Percentiles rank a stretch among this genome's conserved stretches.
phyloP scores from a whole-genome alignment of 148 eudicot species.

The Chenopodium suecicum region DNA sequence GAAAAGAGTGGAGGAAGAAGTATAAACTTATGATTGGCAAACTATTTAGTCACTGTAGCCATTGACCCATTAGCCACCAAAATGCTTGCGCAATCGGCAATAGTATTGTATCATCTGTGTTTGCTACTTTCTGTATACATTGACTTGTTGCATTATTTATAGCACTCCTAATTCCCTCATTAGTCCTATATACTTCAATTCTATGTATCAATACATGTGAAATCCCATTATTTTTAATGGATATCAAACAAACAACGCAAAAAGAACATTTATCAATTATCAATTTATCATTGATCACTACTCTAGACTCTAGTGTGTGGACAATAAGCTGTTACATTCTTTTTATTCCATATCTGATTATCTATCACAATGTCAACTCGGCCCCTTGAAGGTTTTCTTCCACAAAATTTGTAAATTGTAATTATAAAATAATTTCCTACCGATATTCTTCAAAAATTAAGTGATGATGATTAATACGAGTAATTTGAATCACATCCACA shows the following conservation, averaged over 20 bases:
- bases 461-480: no score
- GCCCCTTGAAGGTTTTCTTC: not conserved
- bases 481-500: no score
- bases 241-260: conserved; percentile 19
- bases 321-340: not conserved
- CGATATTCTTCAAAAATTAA: no score
- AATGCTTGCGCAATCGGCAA: not conserved
- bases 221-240: not conserved
- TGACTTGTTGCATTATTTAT: conserved; percentile 8
- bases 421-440: no score
- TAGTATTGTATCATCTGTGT: not conserved
- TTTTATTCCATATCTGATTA: not conserved
- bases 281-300: not conserved
- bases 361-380: not conserved
- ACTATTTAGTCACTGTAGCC: not conserved
- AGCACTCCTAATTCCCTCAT: no score
- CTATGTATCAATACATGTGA: no score
- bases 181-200: no score
- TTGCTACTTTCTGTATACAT: not conserved
- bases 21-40: not conserved
- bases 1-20: no score
- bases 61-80: not conserved
- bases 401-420: no score
- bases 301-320: not conserved
- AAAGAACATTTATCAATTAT: not conserved